Evolutionary conservation across 345 rosid genomes (phyloP), one percentile per base, ranked within the genome.

Genomic region (Euclidium syriacum): DNA sequence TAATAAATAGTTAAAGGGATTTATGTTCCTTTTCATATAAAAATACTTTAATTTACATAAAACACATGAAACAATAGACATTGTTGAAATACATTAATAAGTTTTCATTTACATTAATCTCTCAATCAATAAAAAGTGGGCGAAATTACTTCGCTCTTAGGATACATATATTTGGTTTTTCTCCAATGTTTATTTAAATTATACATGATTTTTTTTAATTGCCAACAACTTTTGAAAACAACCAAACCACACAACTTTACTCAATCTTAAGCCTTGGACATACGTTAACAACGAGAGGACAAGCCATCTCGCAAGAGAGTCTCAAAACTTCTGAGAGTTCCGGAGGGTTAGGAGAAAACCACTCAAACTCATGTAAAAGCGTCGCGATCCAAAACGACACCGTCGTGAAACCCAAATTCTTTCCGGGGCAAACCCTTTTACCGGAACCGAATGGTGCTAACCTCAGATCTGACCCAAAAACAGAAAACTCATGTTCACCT

Each of bases 381-480:
- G 80, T 69, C 0, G 94, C 95, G 2, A 84, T 79, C 94, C 91
- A 87, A 52, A 76, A 79, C 49, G 71, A 71, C 55, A 87, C 95
- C 5, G 95, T 84, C 2, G 81, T 61, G 26, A 90, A 49, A 0
- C 86, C 97, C 77, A 87, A 52, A 34, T 71, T 71, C 80, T 88
- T 91, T 5, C 98, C 98, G 0, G 98, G 98, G 48, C 98, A 91
- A 26, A 69, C 73, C 46, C 98, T 71, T 33, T 90, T 79, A 20
- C 98, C 96, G n/a, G 98, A 84, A 33, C 98, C 98, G 65, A 91
- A 91, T 6, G 98, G 98, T 5, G 98, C 98, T 23, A 88, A 74
- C 70, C 84, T 75, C 8, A 88, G 84, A 74, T 91, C 96, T 56
- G 98, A 84, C 6, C 98, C 98, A 0, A 87, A 65, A 8, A 90